Percentiles rank a stretch among this genome's conserved stretches.
Evolutionary conservation across 169 alveolate genomes (phyloP).

Genomic region (Plasmodium billcollinsi): DNA sequence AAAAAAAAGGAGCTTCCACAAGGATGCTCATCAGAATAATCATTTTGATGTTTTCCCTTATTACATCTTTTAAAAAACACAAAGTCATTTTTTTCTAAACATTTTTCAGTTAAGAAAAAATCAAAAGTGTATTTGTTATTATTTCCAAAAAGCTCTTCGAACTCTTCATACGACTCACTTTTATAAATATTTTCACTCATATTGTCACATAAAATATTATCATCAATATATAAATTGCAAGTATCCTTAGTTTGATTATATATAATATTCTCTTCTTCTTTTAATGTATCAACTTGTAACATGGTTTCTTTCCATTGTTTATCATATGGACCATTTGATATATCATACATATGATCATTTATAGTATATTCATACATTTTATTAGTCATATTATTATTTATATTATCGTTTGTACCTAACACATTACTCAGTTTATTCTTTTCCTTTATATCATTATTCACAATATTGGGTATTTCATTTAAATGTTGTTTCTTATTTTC

Average conservation of each 20-base stretch:
- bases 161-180: not conserved
- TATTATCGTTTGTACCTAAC: no score
- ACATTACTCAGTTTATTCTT: no score
- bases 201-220: not conserved
- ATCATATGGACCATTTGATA: not conserved
- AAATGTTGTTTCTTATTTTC: not conserved
- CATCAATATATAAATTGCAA: no score
- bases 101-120: conserved; percentile 31
- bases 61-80: conserved; percentile 27
- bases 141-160: not conserved
- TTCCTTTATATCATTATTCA: no score
- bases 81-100: conserved; percentile 56
- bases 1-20: conserved; percentile 15
- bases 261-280: no score
- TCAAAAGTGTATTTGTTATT: conserved; percentile 13
- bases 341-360: not conserved
- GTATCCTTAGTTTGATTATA: no score
- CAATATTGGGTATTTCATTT: no score
- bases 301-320: not conserved
- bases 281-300: not conserved
- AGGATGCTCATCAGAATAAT: not conserved
- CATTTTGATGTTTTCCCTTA: not conserved
- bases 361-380: not conserved
- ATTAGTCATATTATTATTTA: no score
- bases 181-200: not conserved